Percentiles rank a stretch among this genome's conserved stretches.
Evolutionary conservation across 345 rosid genomes (phyloP).

Genomic region (Turnera subulata): DNA sequence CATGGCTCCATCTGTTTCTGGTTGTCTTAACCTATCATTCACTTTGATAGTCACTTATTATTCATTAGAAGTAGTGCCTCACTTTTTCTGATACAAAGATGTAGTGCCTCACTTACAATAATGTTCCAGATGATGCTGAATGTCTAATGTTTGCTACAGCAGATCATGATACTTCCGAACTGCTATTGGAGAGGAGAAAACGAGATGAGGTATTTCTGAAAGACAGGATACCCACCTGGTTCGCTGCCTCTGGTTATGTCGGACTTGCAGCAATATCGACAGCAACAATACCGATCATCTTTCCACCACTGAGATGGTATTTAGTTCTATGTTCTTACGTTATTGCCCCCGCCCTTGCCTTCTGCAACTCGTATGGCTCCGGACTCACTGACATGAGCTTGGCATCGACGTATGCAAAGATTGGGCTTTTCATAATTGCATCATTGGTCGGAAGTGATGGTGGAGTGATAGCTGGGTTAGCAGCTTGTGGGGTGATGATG

Average conservation of each 20-base stretch:
- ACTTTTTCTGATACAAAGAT: no score
- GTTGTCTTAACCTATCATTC: not conserved
- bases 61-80: not conserved
- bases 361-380: slow-evolving; percentile 85
- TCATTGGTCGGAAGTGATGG: slow-evolving; percentile 66
- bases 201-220: slow-evolving; percentile 67
- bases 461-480: slow-evolving; percentile 73
- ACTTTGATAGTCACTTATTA: not conserved
- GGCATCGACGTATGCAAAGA: slow-evolving; percentile 83
- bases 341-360: slow-evolving; percentile 87
- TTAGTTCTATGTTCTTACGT: slow-evolving; percentile 68
- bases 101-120: no score
- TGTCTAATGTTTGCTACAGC: not conserved
- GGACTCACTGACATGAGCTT: slow-evolving; percentile 86
- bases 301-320: slow-evolving; percentile 85
- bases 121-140: not conserved
- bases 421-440: slow-evolving; percentile 57
- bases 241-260: slow-evolving; percentile 79
- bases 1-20: no score
- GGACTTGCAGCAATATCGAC: slow-evolving; percentile 90
- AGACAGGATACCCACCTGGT: slow-evolving; percentile 71
- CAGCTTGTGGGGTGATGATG: slow-evolving; percentile 93
- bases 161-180: slow-evolving; percentile 50
- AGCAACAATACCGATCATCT: slow-evolving; percentile 48
- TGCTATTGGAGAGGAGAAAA: slow-evolving; percentile 49